Evolutionary conservation across 2,329 filamentous ascomycete species (phyloP), one percentile per base, ranked within the genome.

Genomic region (Calonectria multiphialidica): DNA sequence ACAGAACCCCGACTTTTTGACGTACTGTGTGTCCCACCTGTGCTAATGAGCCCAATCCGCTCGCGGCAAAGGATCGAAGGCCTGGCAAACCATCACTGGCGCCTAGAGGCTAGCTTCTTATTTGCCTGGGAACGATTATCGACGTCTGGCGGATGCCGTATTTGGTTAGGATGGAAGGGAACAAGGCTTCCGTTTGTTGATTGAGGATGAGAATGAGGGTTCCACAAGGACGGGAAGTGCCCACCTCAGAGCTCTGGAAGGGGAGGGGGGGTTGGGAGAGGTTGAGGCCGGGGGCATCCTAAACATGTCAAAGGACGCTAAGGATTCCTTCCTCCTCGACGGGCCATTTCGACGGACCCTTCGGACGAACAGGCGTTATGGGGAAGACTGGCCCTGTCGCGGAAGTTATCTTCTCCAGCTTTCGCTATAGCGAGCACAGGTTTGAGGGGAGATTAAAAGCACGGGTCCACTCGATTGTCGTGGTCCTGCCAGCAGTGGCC

Each of bases 201-300:
- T 28, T 42, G 66, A 44, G 44, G 16, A 15, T 28, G 55, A 63
- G n/a, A 30, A 44, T 53, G 66, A 62, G 33, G 55, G 66, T 68
- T 44, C 66, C 66, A 68, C 66, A 15, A 50, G 35, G 45, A 68
- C 57, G 66, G 66, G 57, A 53, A 59, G 53, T 42, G 55, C 23
- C 55, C 45, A 37, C 53, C 21, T 21, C 16, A 37, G 18, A 61
- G 15, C n/a, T 57, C n/a, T 21, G 7, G 53, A 37, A 12, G 6
- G 10, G 12, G 57, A 37, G 37, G 57, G 25, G 40, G 57, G 53
- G 30, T 6, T 45, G 25, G 15, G 25, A 21, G 57, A 21, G 18
- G 57, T 28, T 7, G 23, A 45, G 40, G 40, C 9, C 25, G 30
- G 57, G 57, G 37, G 21, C 57, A 62, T 33, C 57, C 57, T 25